Conservation (phyloP, 2,329 filamentous ascomycete genomes). For the Penicillium sp. region DNA sequence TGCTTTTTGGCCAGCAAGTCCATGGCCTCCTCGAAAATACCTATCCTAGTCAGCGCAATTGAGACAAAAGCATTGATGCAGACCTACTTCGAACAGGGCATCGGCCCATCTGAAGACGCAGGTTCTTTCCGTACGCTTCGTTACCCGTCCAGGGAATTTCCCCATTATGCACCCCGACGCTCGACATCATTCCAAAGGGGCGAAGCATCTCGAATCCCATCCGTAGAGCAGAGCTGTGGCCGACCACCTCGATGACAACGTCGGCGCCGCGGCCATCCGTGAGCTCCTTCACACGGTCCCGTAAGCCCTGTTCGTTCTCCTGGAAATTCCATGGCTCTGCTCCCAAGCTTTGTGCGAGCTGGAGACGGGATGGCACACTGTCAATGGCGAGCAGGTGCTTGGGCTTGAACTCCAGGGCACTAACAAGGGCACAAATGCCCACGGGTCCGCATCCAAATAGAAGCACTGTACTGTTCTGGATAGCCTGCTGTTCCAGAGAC, state of each 20-base stretch:
- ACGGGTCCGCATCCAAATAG: slow-evolving; percentile 78
- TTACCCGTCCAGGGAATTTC: slow-evolving; percentile 63
- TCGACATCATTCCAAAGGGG: slow-evolving; percentile 66
- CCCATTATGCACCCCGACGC: slow-evolving; percentile 68
- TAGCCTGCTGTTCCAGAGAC: slow-evolving; percentile 50
- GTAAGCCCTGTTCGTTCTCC: slow-evolving; percentile 58
- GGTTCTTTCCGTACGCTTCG: slow-evolving; percentile 63
- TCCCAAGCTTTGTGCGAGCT: slow-evolving; percentile 65
- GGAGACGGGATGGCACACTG: slow-evolving; percentile 66
- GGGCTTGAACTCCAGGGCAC: slow-evolving; percentile 65
- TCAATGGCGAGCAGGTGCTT: slow-evolving; percentile 74
- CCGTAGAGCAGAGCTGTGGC: slow-evolving; percentile 60
- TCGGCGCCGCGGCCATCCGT: slow-evolving; percentile 79
- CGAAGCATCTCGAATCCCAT: slow-evolving; percentile 68
- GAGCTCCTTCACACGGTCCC: slow-evolving; percentile 57
- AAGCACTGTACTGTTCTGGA: slow-evolving; percentile 49
- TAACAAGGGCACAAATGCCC: slow-evolving; percentile 75
- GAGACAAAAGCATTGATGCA: not conserved
- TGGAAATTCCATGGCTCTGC: slow-evolving; percentile 77
- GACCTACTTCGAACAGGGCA: slow-evolving; percentile 56
- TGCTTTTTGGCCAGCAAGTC: slow-evolving; percentile 60
- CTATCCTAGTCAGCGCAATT: slow-evolving; percentile 7
- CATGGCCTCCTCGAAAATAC: slow-evolving; percentile 61
- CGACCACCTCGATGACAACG: slow-evolving; percentile 73
- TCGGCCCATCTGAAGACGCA: slow-evolving; percentile 68